Base-by-base conservation (phyloP, 2,329 filamentous ascomycete species). In the Ophiocordyceps camponoti-saundersi region DNA sequence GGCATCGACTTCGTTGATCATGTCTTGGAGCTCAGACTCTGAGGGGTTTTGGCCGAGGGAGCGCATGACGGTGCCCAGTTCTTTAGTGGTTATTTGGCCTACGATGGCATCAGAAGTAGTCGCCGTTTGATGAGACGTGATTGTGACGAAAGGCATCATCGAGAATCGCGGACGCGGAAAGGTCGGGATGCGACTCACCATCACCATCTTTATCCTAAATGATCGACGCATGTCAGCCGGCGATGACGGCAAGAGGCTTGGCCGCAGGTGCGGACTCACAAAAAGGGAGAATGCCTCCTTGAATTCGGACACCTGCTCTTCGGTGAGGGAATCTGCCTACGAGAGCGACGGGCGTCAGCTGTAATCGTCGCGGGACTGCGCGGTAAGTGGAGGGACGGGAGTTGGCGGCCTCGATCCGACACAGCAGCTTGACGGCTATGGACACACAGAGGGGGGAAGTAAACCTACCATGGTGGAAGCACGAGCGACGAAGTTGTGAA, bases 281-380 rank as follows among this genome's bases (percentile, higher is more conserved):
- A 98, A 98, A 56, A 98, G 86, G 67, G 92, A 98, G 74, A 98
- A 98, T 48, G 92, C 92, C 75, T 98, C 92, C 85, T 96, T 98
- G 78, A 96, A 98, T 75, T 98, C 92, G 66, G 92, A 96, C 67
- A 98, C 92, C 79, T 98, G 92, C 75, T 98, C 92, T 78, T 98
- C 92, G 60, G 92, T 96, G 64, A 98, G 83, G 68, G 90, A 90
- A 68, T 98, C 92, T 67, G 90, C 90, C 90, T 96, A 66, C 48
- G 47, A 39, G 44, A 46, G 47, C 44, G 32, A 44, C n/a, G 30
- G 20, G 52, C 46, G 49, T 48, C 45, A 48, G 40, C 23, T 16
- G 12, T 20, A 20, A 42, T 34, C 56, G 57, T 58, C 48, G 18
- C 32, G 32, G n/a, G 36, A 20, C 18, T 40, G 36, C 36, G 36